phyloP scores from a whole-genome alignment of 164 flowering plant genomes.

The Protea cynaroides region DNA sequence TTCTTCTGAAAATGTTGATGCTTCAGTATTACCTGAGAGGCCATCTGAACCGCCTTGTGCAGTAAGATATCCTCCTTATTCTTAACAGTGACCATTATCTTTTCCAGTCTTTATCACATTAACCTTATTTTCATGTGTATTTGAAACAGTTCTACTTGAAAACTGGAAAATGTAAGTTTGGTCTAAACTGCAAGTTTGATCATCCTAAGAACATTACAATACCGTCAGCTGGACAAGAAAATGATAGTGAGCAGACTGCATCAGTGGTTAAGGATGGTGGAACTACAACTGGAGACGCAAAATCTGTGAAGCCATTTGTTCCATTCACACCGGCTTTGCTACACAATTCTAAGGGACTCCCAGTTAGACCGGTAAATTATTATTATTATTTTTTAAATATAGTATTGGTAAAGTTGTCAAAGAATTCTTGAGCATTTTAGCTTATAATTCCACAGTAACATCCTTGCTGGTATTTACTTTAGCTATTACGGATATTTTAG shows the following conservation, averaged over 20 bases:
- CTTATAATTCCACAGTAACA: not conserved
- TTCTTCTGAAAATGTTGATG: constrained; percentile 29
- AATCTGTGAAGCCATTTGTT: constrained; percentile 20
- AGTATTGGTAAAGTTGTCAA: not conserved
- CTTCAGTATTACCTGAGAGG: constrained; percentile 68
- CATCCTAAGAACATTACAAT: constrained; percentile 78
- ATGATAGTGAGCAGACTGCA: constrained; percentile 26
- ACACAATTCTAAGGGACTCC: constrained; percentile 89
- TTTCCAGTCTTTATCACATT: not conserved
- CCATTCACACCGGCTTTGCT: constrained; percentile 47
- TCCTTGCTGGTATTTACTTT: too few relatives aligned
- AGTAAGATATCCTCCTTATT: constrained; percentile 36
- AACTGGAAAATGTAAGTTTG: constrained; percentile 92
- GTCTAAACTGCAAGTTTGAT: constrained; percentile 76
- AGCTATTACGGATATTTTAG: too few relatives aligned
- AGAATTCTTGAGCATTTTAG: not conserved
- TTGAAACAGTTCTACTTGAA: constrained; percentile 73
- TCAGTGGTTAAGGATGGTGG: constrained; percentile 16
- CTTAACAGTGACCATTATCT: not conserved
- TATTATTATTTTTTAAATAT: not conserved
- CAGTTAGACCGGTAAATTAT: constrained; percentile 67
- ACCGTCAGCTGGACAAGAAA: constrained; percentile 34
- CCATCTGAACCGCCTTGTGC: constrained; percentile 85
- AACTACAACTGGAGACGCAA: constrained; percentile 22
- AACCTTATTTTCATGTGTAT: constrained; percentile 2